A percentile compares a stretch with the other conserved stretches of the same genome.
These are phyloP conservation scores for Populus hybrid DNA, from an alignment of 441 rosid species.

Conservation along the genomic window DNA sequence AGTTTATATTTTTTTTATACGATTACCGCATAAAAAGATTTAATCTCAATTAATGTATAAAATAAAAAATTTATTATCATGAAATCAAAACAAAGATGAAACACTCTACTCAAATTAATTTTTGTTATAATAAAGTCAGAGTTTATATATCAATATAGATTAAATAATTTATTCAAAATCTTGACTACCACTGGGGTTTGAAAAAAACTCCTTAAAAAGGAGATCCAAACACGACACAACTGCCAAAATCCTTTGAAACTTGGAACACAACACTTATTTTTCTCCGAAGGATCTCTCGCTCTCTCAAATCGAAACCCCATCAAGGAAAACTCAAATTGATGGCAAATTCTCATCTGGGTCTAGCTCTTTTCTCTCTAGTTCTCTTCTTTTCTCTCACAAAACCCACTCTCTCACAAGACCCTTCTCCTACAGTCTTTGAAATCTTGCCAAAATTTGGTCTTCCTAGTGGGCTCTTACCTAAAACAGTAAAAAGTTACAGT, in stretches of 20 bases:
- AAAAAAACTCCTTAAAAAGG: too few relatives aligned
- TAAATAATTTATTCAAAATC: background rate
- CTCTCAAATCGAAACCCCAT: background rate
- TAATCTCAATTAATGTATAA: too few relatives aligned
- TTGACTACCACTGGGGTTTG: background rate
- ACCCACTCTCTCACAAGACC: background rate
- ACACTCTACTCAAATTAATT: too few relatives aligned
- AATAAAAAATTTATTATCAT: background rate
- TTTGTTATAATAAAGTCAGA: background rate
- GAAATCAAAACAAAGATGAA: background rate
- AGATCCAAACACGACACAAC: background rate
- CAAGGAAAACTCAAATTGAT: slow-evolving; percentile 11
- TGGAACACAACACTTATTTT: background rate
- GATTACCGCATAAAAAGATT: too few relatives aligned
- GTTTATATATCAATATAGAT: background rate
- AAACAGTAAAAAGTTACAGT: slow-evolving; percentile 52
- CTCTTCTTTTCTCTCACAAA: slow-evolving; percentile 25
- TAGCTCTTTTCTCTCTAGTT: slow-evolving; percentile 8
- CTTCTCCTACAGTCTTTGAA: slow-evolving; percentile 52
- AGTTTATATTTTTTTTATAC: too few relatives aligned
- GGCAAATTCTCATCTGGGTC: slow-evolving; percentile 19
- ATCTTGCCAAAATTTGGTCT: slow-evolving; percentile 83
- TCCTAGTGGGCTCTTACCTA: slow-evolving; percentile 76
- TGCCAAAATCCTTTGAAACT: background rate
- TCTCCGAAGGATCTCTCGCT: background rate